These are phyloP conservation scores for Drechmeria coniospora DNA, from an alignment of 2,329 filamentous ascomycete genomes.

Conservation along the genomic window DNA sequence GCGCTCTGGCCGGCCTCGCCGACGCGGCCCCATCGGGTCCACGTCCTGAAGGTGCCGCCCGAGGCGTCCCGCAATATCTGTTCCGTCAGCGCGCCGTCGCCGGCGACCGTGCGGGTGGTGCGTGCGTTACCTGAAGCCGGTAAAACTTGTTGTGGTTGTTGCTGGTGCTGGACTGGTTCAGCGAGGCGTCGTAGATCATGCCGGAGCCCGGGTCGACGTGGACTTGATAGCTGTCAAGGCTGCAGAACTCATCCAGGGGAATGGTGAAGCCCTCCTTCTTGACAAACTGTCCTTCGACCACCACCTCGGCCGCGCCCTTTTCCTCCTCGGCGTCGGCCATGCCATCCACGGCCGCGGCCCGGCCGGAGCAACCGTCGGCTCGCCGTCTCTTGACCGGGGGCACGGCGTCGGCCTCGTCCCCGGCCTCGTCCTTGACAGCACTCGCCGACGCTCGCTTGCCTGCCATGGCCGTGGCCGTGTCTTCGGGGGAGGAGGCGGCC, in stretches of 20 bases:
- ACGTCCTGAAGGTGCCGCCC: constrained; percentile 36
- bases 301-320: constrained; percentile 17
- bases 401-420: too few relatives aligned
- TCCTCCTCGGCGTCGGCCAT: constrained; percentile 14
- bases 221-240: constrained; percentile 30
- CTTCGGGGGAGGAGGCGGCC: constrained; percentile 9
- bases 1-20: constrained; percentile 39
- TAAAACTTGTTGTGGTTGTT: constrained; percentile 79
- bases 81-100: constrained; percentile 4
- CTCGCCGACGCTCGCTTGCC: constrained; percentile 19
- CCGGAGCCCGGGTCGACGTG: constrained; percentile 46
- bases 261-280: constrained; percentile 30
- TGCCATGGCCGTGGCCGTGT: constrained; percentile 10
- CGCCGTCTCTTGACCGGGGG: too few relatives aligned
- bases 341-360: too few relatives aligned
- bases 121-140: constrained; percentile 54
- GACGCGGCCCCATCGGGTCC: constrained; percentile 73
- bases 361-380: too few relatives aligned
- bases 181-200: constrained; percentile 60
- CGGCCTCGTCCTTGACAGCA: constrained; percentile 10
- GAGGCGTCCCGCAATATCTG: constrained; percentile 27
- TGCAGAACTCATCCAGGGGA: constrained; percentile 33
- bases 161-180: constrained; percentile 61
- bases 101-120: too few relatives aligned
- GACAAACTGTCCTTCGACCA: constrained; percentile 29